A percentile compares a stretch with the other conserved stretches of the same genome.
phyloP scores from a whole-genome alignment of 768 basidiomycete genomes.

The Strobilomyces confusus region DNA sequence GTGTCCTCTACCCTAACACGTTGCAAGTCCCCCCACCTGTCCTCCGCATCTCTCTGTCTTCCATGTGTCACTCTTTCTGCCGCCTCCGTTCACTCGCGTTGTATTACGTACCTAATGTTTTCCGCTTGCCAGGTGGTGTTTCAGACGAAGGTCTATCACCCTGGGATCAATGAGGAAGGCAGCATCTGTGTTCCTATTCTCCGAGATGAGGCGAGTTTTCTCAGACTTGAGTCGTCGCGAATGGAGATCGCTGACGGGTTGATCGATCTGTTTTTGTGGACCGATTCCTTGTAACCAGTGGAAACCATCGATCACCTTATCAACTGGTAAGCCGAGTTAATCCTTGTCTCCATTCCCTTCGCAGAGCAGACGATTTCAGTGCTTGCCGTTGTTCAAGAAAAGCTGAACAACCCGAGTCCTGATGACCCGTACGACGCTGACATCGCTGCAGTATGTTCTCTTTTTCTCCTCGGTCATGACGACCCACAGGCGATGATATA shows the following conservation, averaged over 20 bases:
- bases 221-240: not conserved
- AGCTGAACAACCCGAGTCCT: constrained; percentile 81
- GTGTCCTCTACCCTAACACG: constrained; percentile 18
- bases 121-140: constrained; percentile 60
- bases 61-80: not conserved
- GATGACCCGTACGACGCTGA: constrained; percentile 90
- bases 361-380: constrained; percentile 42
- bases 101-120: constrained; percentile 19
- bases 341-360: not conserved
- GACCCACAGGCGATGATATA: constrained; percentile 25
- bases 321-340: constrained; percentile 48
- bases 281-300: constrained; percentile 45
- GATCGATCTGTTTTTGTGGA: constrained; percentile 2
- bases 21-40: constrained; percentile 4
- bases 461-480: not conserved
- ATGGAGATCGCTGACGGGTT: constrained; percentile 6
- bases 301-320: constrained; percentile 77
- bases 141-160: constrained; percentile 85
- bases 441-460: constrained; percentile 67
- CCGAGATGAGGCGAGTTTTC: constrained; percentile 65
- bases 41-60: constrained; percentile 1
- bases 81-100: not conserved
- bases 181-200: constrained; percentile 81
- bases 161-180: constrained; percentile 87
- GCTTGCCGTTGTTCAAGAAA: constrained; percentile 72